Percentiles rank a stretch among this genome's conserved stretches.
phyloP scores from a whole-genome alignment of 306 rosid species.

The Calophaca sinica region DNA sequence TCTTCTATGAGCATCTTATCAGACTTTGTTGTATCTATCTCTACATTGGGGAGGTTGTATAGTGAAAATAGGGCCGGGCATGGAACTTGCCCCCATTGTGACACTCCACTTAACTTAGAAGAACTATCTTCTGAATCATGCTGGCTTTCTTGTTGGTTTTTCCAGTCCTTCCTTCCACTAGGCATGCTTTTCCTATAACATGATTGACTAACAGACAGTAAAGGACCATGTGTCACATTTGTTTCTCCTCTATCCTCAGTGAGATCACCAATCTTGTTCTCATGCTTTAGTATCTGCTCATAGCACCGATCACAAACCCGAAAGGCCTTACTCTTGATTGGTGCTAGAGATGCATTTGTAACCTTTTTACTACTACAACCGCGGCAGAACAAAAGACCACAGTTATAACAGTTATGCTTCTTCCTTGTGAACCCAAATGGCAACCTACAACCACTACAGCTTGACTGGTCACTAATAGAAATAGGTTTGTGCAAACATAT shows the following conservation, averaged over 20 bases:
- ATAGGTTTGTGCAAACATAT: slow-evolving; percentile 78
- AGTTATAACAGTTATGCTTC: slow-evolving; percentile 83
- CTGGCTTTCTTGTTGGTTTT: slow-evolving; percentile 55
- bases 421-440: slow-evolving; percentile 83
- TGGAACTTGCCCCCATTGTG: slow-evolving; percentile 84
- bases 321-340: slow-evolving; percentile 66
- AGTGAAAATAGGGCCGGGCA: slow-evolving; percentile 60
- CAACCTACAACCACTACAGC: slow-evolving; percentile 80
- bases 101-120: slow-evolving; percentile 49
- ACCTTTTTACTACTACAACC: slow-evolving; percentile 69
- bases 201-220: slow-evolving; percentile 56
- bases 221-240: slow-evolving; percentile 58
- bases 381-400: slow-evolving; percentile 81
- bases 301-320: slow-evolving; percentile 87
- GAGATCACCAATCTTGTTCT: slow-evolving; percentile 50
- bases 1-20: slow-evolving; percentile 70
- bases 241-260: slow-evolving; percentile 61
- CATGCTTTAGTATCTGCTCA: slow-evolving; percentile 42
- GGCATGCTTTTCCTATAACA: slow-evolving; percentile 61
- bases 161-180: slow-evolving; percentile 61
- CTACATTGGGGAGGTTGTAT: slow-evolving; percentile 44
- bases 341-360: slow-evolving; percentile 76
- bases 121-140: slow-evolving; percentile 51
- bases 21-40: slow-evolving; percentile 49
- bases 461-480: slow-evolving; percentile 71